A percentile compares a stretch with the other conserved stretches of the same genome.
phyloP scores from a whole-genome alignment of 305 asterid species.

The Fraxinus dipetala region DNA sequence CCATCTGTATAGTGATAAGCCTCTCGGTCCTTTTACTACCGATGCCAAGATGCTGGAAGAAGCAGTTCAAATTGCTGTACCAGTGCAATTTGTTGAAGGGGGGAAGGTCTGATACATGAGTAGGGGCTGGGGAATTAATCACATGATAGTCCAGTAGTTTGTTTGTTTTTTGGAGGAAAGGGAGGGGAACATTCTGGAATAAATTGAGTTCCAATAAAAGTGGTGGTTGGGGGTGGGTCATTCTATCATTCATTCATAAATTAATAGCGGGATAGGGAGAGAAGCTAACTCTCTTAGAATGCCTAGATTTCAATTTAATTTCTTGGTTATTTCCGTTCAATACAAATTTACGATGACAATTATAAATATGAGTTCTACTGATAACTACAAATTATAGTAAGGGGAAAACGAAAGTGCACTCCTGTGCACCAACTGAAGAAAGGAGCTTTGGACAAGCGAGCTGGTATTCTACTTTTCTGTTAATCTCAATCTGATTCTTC shows the following conservation, averaged over 20 bases:
- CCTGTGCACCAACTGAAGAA: too few relatives aligned
- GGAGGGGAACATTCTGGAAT: not conserved
- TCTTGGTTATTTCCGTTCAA: not conserved
- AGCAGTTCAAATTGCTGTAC: not conserved
- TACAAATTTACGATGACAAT: not conserved
- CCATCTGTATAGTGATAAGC: not conserved
- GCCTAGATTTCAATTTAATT: not conserved
- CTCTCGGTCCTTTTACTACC: not conserved
- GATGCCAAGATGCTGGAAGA: not conserved
- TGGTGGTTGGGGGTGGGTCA: not conserved
- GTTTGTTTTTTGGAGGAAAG: not conserved
- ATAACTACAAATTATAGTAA: not conserved
- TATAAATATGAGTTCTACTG: not conserved
- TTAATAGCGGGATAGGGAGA: too few relatives aligned
- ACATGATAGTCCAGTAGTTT: not conserved
- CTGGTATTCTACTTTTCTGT: too few relatives aligned
- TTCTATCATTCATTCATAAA: not conserved
- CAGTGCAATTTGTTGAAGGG: not conserved
- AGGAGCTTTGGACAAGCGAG: too few relatives aligned
- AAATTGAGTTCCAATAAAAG: not conserved
- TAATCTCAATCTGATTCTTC: not conserved
- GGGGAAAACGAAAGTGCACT: too few relatives aligned
- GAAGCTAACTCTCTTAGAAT: not conserved
- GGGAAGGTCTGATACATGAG: not conserved
- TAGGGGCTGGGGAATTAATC: not conserved